phyloP scores from a whole-genome alignment of 2,329 filamentous ascomycete species.

The Clarireedia hainanense region DNA sequence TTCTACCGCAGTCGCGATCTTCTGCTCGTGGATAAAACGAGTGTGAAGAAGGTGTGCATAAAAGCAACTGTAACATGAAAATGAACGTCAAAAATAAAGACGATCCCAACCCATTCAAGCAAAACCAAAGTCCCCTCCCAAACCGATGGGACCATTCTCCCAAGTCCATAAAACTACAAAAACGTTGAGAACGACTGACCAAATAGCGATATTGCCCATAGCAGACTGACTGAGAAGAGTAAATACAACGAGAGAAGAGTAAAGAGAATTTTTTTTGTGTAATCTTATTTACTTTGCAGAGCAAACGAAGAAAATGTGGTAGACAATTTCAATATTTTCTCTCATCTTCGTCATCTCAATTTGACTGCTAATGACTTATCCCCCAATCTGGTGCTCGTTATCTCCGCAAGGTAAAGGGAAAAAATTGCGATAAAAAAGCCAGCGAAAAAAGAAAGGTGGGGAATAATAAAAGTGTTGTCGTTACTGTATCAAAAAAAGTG shows the following conservation, averaged over 20 bases:
- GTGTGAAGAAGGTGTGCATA: not conserved
- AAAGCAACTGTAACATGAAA: not conserved
- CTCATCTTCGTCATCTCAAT: not conserved
- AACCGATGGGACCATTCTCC: not conserved
- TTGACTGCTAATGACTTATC: not conserved
- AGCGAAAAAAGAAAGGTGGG: conserved; percentile 3
- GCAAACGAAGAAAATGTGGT: no score
- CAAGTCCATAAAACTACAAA: not conserved
- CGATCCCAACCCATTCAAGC: not conserved
- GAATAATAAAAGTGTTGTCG: conserved; percentile 8
- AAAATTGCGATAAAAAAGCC: not conserved
- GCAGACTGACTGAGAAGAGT: not conserved
- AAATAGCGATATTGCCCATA: not conserved
- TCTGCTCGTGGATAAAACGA: no score
- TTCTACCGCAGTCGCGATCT: no score
- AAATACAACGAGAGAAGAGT: not conserved
- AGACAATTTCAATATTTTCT: not conserved
- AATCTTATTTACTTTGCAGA: not conserved
- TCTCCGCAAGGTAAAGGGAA: conserved; percentile 1
- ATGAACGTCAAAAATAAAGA: not conserved
- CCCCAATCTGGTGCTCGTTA: not conserved
- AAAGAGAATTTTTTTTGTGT: not conserved
- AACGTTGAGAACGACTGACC: not conserved
- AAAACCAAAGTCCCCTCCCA: not conserved
- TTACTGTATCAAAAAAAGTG: conserved; percentile 6